Conservation (phyloP, 2,329 filamentous ascomycete genomes). For the Trichophyton equinum region DNA sequence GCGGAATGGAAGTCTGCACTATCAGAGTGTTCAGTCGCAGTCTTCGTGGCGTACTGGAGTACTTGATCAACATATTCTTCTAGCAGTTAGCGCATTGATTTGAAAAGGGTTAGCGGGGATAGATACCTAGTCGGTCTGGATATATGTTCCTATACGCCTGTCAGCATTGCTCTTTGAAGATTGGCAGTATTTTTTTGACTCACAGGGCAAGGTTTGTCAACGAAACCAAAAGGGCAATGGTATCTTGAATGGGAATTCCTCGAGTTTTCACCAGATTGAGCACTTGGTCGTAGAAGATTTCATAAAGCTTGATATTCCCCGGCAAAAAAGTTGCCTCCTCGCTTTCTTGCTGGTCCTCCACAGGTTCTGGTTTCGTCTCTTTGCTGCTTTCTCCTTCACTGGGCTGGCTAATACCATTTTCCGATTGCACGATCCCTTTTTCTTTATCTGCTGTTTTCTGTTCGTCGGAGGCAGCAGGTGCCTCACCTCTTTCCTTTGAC, state of each 20-base stretch:
- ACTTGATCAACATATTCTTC: constrained; percentile 88
- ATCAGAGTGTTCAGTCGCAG: constrained; percentile 79
- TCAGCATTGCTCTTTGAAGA: background rate
- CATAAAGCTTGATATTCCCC: constrained; percentile 75
- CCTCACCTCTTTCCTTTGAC: constrained; percentile 21
- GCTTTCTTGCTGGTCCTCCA: constrained; percentile 24
- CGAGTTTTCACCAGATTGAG: constrained; percentile 86
- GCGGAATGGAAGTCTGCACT: constrained; percentile 89
- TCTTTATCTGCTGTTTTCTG: constrained; percentile 21
- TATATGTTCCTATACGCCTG: constrained; percentile 60
- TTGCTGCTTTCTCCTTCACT: background rate
- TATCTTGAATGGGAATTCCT: constrained; percentile 84
- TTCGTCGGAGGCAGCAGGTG: constrained; percentile 21
- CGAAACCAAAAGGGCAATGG: constrained; percentile 85
- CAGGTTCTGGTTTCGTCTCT: background rate
- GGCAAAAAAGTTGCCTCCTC: constrained; percentile 20
- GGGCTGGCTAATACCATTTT: constrained; percentile 21
- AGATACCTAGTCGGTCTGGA: constrained; percentile 55
- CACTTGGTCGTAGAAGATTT: constrained; percentile 95
- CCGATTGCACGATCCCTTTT: constrained; percentile 24
- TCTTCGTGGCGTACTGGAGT: constrained; percentile 72
- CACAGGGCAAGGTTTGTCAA: constrained; percentile 76
- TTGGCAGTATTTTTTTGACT: constrained; percentile 17
- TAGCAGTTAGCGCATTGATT: background rate
- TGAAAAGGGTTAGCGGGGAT: background rate